Base-by-base conservation (phyloP, 805 yeast species). In the Blastobotrys chiropterorum region DNA sequence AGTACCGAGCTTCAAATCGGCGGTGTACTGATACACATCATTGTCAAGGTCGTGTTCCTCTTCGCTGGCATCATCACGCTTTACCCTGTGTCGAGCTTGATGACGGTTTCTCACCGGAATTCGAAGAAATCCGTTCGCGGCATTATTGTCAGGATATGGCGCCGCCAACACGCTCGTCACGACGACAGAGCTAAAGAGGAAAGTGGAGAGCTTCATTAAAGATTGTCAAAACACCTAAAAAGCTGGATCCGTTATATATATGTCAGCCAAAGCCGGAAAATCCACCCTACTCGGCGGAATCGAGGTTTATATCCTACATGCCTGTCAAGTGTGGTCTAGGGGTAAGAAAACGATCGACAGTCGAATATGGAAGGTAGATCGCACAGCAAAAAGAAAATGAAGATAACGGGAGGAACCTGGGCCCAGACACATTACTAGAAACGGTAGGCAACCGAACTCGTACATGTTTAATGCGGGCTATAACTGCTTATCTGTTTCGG, bases 1-100 rank as follows among this genome's bases (percentile, higher is more conserved):
- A 1, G 72, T 68, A 13, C 82, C 81, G 5, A 77, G 55, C 7
- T 62, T 48, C 16, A 67, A 46, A 19, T 52, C 51, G 16, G 54
- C 56, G 19, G 47, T 48, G 50, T 58, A 56, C 22, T 49, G 22
- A 13, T 15, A 40, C 7, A 40, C 21, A 8, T 48, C 41, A 42
- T 48, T 48, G n/a, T 48, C 30, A n/a, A 48, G 49, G 11, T 26
- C 11, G 1, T 22, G 43, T 16, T 46, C 49, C n/a, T n/a, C 26
- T 22, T 14, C 16, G n/a, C n/a, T n/a, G n/a, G n/a, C n/a, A 11
- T 17, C 31, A 15, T 41, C 20, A 11, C 43, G 38, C 14, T 38
- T 38, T 43, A 34, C 49, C 19, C 19, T 21, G 20, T 34, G 38
- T 17, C 14, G 31, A 5, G 6, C 15, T 14, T 15, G 19, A 13